A percentile compares a stretch with the other conserved stretches of the same genome.
These are phyloP conservation scores for Nemania sp. DNA, from an alignment of 2,329 filamentous ascomycete genomes.

Conservation along the genomic window DNA sequence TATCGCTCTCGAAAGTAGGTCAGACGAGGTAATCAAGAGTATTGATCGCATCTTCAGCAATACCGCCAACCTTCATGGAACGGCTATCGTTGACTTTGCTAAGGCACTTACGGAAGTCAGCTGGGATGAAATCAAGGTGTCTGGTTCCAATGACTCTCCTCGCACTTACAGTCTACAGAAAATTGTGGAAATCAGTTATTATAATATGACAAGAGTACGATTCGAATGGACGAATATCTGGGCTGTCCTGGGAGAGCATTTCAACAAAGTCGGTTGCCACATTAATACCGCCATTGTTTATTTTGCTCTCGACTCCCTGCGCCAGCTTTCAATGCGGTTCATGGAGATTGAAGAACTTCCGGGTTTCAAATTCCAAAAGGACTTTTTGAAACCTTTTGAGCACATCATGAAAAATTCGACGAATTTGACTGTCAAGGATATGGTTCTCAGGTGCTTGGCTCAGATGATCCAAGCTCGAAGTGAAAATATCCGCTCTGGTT, in stretches of 20 bases:
- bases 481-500: slow-evolving; percentile 96
- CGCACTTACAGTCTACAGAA: slow-evolving; percentile 98
- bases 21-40: slow-evolving; percentile 90
- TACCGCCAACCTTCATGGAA: slow-evolving; percentile 90
- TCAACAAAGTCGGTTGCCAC: slow-evolving; percentile 97
- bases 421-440: slow-evolving; percentile 94
- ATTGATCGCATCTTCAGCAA: slow-evolving; percentile 98
- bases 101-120: slow-evolving; percentile 93
- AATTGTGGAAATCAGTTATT: slow-evolving; percentile 98
- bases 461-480: slow-evolving; percentile 99
- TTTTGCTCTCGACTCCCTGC: slow-evolving; percentile 93
- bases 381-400: slow-evolving; percentile 98
- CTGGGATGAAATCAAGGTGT: slow-evolving; percentile 99
- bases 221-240: slow-evolving; percentile 99
- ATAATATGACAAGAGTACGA: slow-evolving; percentile 98
- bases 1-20: slow-evolving; percentile 91
- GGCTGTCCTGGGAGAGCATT: slow-evolving; percentile 97
- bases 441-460: slow-evolving; percentile 94
- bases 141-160: slow-evolving; percentile 93
- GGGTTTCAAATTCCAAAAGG: slow-evolving; percentile 99
- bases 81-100: slow-evolving; percentile 96
- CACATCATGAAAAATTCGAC: slow-evolving; percentile 95
- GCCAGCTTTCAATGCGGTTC: slow-evolving; percentile 97
- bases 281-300: slow-evolving; percentile 97
- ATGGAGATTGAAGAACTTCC: slow-evolving; percentile 98